These are phyloP conservation scores for Backusella australiensis DNA, from an alignment of 192 early-diverging fungal species.

Conservation along the genomic window DNA sequence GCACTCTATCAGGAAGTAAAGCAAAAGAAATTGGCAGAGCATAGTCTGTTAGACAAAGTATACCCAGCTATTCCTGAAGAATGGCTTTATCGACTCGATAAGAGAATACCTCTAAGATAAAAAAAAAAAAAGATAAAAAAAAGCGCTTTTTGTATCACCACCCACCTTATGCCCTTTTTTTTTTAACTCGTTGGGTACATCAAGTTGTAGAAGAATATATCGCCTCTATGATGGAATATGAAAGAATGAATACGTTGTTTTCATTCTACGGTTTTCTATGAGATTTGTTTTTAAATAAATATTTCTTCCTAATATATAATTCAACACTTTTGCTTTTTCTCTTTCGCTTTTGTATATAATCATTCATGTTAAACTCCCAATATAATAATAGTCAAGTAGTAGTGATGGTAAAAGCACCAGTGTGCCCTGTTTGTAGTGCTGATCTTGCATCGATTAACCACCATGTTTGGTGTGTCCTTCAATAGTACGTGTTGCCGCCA, in stretches of 20 bases:
- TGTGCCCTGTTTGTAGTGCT: not conserved
- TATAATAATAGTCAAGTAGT: not conserved
- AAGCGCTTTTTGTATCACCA: too few relatives aligned
- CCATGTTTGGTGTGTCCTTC: not conserved
- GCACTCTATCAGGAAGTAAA: constrained; percentile 16
- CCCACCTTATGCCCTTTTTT: not conserved
- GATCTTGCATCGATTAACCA: not conserved
- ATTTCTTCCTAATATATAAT: not conserved
- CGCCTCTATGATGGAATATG: not conserved
- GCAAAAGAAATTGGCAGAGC: constrained; percentile 6
- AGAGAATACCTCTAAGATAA: not conserved
- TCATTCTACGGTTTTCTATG: not conserved
- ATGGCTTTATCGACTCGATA: constrained; percentile 25
- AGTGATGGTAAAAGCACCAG: not conserved
- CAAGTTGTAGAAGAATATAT: not conserved
- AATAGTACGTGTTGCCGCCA: not conserved
- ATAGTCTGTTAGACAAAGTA: not conserved
- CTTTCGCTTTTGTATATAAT: not conserved
- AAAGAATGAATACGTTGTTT: not conserved
- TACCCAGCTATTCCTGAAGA: constrained; percentile 19
- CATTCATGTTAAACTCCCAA: not conserved
- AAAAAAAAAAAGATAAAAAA: constrained; percentile 9
- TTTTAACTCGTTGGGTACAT: too few relatives aligned
- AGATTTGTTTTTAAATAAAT: not conserved
- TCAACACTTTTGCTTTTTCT: not conserved